Base-by-base conservation (phyloP, 768 basidiomycete genomes). In the Mycena crocata region DNA sequence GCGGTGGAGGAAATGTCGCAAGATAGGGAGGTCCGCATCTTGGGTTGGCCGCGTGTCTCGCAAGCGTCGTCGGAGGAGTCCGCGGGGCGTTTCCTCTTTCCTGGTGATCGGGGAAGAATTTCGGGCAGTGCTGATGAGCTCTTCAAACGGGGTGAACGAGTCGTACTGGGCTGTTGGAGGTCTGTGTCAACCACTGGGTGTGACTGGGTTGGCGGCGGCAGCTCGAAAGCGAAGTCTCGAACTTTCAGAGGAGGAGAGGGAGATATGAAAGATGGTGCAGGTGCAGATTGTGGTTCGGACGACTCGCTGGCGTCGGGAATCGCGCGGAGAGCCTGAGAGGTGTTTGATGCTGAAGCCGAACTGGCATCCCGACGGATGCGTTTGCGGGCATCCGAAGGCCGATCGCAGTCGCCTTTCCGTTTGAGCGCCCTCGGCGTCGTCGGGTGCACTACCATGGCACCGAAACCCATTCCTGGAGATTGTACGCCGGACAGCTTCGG, bases 361-460 rank as follows among this genome's bases (percentile, higher is more conserved):
- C 32, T 34, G 17, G 58, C 26, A 31, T 56, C 55, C 5, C 39
- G 26, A 31, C 66, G 55, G 31, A 57, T 49, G 48, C 66, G 59
- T n/a, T 67, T 67, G 13, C 23, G 48, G 17, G 32, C 42, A 17
- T 57, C 40, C 42, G 56, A 39, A 3, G 55, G 21, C 31, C 32
- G 54, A 24, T 67, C 66, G 48, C 54, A 34, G 12, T 57, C 66
- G 14, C 54, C n/a, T 46, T 67, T 67, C 26, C 66, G 59, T 40
- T 67, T 67, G 39, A 67, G 59, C 55, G 51, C 8, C 44, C 44
- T 26, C 24, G 62, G 42, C 21, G 30, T 31, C 24, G 40, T n/a
- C 21, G 65, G 52, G 4, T 23, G n/a, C 30, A 50, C 30, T 32
- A 61, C 54, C 39, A 39, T 55, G 19, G 58, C 54, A 12, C 65